Base-by-base conservation (phyloP, 2,329 filamentous ascomycete species). In the Microdochium nivale region DNA sequence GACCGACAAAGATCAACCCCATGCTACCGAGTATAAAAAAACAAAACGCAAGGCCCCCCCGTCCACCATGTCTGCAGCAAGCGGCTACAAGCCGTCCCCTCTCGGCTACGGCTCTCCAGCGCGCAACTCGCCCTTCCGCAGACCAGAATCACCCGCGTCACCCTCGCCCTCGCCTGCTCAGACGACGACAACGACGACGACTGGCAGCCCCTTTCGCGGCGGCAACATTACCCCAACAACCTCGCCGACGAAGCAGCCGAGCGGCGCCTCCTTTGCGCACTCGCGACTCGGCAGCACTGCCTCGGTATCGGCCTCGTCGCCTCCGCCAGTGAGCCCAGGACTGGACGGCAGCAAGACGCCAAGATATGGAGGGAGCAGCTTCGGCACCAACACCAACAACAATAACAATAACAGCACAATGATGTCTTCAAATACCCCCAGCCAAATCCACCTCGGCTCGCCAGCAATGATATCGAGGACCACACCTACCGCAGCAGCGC, bases 81-180 rank as follows among this genome's bases (percentile, higher is more conserved):
- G 21, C 24, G 72, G 79, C 52, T 88, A 86, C 68, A 88, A 87
- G 66, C 84, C 84, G 14, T 88, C 85, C 24, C 84, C 84, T 51
- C 70, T 88, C 54, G 84, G 84, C 54, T 88, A 86, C 69, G 83
- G 83, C 57, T 85, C 86, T 47, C 79, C 81, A 59, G 40, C 40
- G 14, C 81, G 87, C 65, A 78, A 72, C 62, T 86, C 82, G 49
- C 82, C 82, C 13, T 86, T 86, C 63, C 77, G 81, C 53, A 70
- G 81, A 58, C 74, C 80, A 50, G 80, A 81, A 58, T 82, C 81
- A 21, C 79, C 82, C 21, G 76, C 79, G 24, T 88, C 86, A 10
- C 84, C 79, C 24, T 88, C 86, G 10, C 84, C 86, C 2, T 86
- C 80, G 32, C 70, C 79, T 25, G 68, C 88, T 52, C 79, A 84